Conservation (phyloP, 768 basidiomycete species). For the Collybia sp. region DNA sequence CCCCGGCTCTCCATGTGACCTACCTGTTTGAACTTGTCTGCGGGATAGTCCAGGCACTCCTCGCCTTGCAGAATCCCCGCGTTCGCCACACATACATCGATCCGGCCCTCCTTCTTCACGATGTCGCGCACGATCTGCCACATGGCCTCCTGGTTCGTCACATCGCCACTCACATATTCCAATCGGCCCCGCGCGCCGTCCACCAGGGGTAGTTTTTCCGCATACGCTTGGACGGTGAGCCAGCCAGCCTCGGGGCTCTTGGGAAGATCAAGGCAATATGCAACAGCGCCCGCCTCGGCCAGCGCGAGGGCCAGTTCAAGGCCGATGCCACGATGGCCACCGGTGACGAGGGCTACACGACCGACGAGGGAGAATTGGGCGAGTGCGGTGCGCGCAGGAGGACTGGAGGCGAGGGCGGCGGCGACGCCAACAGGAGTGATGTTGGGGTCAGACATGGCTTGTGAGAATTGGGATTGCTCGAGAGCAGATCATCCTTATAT, state of each 20-base stretch:
- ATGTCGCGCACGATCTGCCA: slow-evolving; percentile 49
- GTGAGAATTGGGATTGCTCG: no score
- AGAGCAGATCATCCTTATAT: no score
- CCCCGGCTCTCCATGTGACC: slow-evolving; percentile 6
- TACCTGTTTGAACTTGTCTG: slow-evolving; percentile 52
- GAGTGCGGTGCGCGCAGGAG: slow-evolving; percentile 9
- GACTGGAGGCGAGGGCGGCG: slow-evolving; percentile 13
- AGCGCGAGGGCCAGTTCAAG: slow-evolving; percentile 30
- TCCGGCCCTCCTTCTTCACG: slow-evolving; percentile 49
- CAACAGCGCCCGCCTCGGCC: slow-evolving; percentile 21
- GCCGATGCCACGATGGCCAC: slow-evolving; percentile 56
- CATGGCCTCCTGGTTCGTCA: slow-evolving; percentile 45
- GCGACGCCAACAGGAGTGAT: slow-evolving; percentile 11
- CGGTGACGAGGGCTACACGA: slow-evolving; percentile 48
- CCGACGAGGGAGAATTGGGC: slow-evolving; percentile 37
- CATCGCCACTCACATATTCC: slow-evolving; percentile 52
- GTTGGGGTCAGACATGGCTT: no score
- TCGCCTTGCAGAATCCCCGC: slow-evolving; percentile 53
- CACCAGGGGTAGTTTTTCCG: slow-evolving; percentile 22
- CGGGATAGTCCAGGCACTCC: slow-evolving; percentile 54
- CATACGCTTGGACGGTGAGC: slow-evolving; percentile 40
- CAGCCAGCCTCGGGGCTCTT: slow-evolving; percentile 43
- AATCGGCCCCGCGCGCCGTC: slow-evolving; percentile 21
- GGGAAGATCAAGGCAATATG: slow-evolving; percentile 64
- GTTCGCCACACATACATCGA: slow-evolving; percentile 64